Conservation (phyloP, 805 yeast genomes). For the Diddensiella caesifluorescens region DNA sequence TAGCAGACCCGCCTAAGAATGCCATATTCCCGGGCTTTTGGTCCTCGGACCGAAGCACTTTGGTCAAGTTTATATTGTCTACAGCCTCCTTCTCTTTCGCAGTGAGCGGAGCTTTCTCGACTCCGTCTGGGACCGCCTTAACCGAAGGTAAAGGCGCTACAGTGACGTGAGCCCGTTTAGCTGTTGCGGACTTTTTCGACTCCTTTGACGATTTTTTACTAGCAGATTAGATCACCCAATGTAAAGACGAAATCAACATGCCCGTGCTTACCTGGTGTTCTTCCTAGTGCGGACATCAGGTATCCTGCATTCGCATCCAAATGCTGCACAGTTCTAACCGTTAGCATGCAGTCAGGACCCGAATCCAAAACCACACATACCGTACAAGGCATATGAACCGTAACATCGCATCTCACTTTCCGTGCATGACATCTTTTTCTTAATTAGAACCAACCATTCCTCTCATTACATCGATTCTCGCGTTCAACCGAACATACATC, state of each 20-base stretch:
- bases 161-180: no score
- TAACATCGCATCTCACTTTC: slow-evolving; percentile 66
- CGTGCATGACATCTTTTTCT: slow-evolving; percentile 65
- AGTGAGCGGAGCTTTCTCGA: no score
- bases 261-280: slow-evolving; percentile 1
- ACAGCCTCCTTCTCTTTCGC: no score
- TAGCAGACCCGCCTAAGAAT: slow-evolving; percentile 50
- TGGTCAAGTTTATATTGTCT: no score
- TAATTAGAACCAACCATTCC: background rate
- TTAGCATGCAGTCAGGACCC: no score
- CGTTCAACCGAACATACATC: slow-evolving; percentile 17
- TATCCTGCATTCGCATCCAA: slow-evolving; percentile 63
- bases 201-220: no score
- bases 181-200: no score
- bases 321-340: slow-evolving; percentile 33
- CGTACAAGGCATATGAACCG: slow-evolving; percentile 52
- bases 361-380: slow-evolving; percentile 23
- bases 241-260: no score
- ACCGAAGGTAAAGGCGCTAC: no score
- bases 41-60: no score
- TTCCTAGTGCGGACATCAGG: slow-evolving; percentile 43
- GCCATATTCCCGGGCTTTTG: slow-evolving; percentile 35
- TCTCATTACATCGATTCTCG: background rate
- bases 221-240: no score
- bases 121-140: no score